Conservation (phyloP, 331 rosid genomes). For the Phaseolus coccineus region DNA sequence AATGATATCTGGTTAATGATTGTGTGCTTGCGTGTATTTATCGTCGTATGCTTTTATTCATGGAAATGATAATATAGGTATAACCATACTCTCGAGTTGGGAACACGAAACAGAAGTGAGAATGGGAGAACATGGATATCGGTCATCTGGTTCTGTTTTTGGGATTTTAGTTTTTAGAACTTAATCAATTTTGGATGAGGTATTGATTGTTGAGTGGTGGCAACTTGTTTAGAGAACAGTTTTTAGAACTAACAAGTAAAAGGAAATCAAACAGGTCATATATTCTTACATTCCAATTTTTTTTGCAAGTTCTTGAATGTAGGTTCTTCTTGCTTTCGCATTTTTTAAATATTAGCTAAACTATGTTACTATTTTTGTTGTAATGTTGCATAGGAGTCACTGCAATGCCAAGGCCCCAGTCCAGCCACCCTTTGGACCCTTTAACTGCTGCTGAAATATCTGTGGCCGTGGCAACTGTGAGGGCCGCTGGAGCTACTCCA, state of each 20-base stretch:
- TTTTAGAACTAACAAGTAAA: background rate
- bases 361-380: background rate
- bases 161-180: background rate
- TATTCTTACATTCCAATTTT: background rate
- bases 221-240: background rate
- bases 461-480: constrained; percentile 92
- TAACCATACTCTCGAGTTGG: background rate
- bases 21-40: constrained; percentile 13
- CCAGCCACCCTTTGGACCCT: constrained; percentile 96
- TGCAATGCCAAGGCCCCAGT: constrained; percentile 75
- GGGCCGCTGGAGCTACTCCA: constrained; percentile 99
- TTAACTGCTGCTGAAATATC: constrained; percentile 89
- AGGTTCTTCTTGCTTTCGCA: background rate
- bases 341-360: background rate
- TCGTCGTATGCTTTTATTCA: background rate
- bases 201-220: background rate
- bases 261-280: background rate
- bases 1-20: background rate
- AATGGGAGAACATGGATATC: background rate
- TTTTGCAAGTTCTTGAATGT: constrained; percentile 13
- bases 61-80: background rate
- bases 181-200: background rate
- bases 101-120: background rate
- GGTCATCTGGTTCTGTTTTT: background rate
- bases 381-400: constrained; percentile 60